Evolutionary conservation across 202 grass and related monocot genomes (phyloP).

Genomic region (Schoenoplectus tabernaemontani): DNA sequence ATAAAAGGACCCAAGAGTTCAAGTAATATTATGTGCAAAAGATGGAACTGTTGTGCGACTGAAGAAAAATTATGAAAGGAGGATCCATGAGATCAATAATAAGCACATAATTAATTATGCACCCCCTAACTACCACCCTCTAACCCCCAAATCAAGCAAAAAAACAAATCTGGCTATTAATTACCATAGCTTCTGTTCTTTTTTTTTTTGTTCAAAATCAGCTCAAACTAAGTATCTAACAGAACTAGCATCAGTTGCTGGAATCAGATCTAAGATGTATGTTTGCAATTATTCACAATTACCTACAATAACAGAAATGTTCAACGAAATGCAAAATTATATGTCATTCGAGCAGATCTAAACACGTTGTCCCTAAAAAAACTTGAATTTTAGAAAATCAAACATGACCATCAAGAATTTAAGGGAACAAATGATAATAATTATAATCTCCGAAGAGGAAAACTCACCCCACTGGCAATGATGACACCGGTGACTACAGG

Average conservation of each 20-base stretch:
- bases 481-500: conserved; percentile 67
- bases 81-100: not conserved
- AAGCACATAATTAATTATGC: not conserved
- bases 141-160: not conserved
- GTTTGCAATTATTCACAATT: not conserved
- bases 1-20: not conserved
- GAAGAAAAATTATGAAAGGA: not conserved
- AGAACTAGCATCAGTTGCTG: conserved; percentile 10
- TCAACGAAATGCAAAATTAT: not conserved
- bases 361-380: not conserved
- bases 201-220: not conserved
- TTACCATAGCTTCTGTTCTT: not conserved
- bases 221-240: not conserved
- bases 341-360: conserved; percentile 5
- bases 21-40: not conserved
- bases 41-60: not conserved
- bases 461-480: conserved; percentile 58
- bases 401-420: not conserved
- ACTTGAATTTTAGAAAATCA: not conserved
- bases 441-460: not conserved
- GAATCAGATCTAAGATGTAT: conserved; percentile 6
- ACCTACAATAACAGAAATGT: not conserved
- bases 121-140: not conserved
- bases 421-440: not conserved
- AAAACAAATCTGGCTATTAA: not conserved